A percentile compares a stretch with the other conserved stretches of the same genome.
Conservation (phyloP, 2,329 filamentous ascomycete genomes). For the Dothistroma septosporum region DNA sequence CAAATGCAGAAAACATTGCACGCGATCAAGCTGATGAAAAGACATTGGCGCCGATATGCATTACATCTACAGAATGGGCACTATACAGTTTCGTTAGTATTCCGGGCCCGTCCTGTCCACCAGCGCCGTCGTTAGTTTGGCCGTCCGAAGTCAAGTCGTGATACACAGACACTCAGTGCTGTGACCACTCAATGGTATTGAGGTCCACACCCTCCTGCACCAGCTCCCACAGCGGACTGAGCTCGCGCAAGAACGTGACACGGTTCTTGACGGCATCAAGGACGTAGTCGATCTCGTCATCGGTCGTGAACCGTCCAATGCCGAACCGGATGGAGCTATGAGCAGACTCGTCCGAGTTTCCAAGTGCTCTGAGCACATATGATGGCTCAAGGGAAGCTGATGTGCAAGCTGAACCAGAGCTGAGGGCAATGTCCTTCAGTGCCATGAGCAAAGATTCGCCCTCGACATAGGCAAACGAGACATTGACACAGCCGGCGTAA, state of each 20-base stretch:
- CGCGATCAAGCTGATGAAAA: background rate
- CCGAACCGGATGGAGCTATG: constrained; percentile 98
- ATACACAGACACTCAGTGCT: constrained; percentile 64
- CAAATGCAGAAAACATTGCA: too few species aligned
- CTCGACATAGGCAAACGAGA: constrained; percentile 97
- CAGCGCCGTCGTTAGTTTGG: background rate
- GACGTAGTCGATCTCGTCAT: constrained; percentile 94
- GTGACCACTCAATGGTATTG: constrained; percentile 96
- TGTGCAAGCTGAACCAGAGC: constrained; percentile 93
- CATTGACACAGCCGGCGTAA: constrained; percentile 96
- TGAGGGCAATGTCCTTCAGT: constrained; percentile 93
- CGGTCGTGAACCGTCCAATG: constrained; percentile 94
- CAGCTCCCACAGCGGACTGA: constrained; percentile 94
- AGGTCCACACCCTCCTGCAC: constrained; percentile 95
- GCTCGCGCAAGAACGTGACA: constrained; percentile 86
- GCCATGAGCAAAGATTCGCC: constrained; percentile 98
- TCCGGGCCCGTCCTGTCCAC: background rate
- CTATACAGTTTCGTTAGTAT: background rate
- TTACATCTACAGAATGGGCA: background rate
- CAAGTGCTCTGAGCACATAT: constrained; percentile 89
- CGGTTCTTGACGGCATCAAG: constrained; percentile 87
- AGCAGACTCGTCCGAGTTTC: constrained; percentile 94
- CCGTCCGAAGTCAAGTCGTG: background rate
- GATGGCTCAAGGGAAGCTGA: constrained; percentile 94
- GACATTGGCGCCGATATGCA: background rate